Conservation (phyloP, 2,329 filamentous ascomycete species). For the Sporothrix pseudoabietina region DNA sequence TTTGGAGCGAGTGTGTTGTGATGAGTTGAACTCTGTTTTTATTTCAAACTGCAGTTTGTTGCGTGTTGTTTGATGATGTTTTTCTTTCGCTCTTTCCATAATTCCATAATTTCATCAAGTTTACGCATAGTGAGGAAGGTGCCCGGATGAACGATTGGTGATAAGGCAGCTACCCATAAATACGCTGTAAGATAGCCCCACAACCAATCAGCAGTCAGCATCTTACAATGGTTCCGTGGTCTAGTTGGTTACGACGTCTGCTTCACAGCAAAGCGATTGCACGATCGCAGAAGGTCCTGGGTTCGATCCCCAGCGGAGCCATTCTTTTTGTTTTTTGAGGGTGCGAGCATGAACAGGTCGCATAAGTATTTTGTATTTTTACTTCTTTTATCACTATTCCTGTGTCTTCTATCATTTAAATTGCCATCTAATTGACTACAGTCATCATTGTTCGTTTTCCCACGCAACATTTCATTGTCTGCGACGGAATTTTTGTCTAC, state of each 20-base stretch:
- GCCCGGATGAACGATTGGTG: background rate
- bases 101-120: background rate
- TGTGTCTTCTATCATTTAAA: too few species aligned
- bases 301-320: constrained; percentile 38
- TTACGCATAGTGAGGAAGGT: background rate
- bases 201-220: constrained; percentile 19
- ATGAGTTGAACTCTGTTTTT: background rate
- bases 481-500: too few species aligned
- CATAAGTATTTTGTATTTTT: too few species aligned
- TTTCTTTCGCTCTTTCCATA: background rate
- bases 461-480: too few species aligned
- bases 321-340: constrained; percentile 30
- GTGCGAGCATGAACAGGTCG: too few species aligned
- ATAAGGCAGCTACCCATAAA: background rate
- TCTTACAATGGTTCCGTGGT: constrained; percentile 34
- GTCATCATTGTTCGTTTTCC: too few species aligned
- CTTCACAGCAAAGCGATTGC: constrained; percentile 34
- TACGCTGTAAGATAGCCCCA: background rate
- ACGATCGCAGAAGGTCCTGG: constrained; percentile 37
- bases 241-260: constrained; percentile 39
- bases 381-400: too few species aligned
- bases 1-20: background rate
- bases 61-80: background rate
- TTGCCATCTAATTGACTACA: too few species aligned
- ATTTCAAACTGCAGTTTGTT: background rate